Conservation (phyloP, 75 land plant genomes). For the Isoetes taiwanensis region DNA sequence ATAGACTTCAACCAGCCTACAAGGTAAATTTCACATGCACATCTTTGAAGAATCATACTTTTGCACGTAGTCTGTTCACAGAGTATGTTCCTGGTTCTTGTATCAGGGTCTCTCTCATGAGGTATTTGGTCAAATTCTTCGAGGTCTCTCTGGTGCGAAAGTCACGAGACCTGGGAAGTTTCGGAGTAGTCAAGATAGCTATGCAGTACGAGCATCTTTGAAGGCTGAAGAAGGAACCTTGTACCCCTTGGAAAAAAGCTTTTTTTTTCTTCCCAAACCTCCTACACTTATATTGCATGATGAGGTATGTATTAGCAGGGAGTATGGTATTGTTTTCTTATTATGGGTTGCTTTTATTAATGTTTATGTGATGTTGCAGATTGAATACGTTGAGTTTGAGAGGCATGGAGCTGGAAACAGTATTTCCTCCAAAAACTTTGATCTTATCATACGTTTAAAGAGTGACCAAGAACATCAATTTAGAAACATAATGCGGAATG, state of each 20-base stretch:
- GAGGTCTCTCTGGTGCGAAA: constrained; percentile 73
- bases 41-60: not conserved
- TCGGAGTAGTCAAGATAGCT: constrained; percentile 80
- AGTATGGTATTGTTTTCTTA: not conserved
- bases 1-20: not conserved
- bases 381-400: constrained; percentile 87
- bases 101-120: constrained; percentile 66
- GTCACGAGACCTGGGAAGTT: constrained; percentile 77
- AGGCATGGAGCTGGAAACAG: constrained; percentile 77
- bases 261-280: constrained; percentile 84
- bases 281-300: constrained; percentile 88
- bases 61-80: not conserved
- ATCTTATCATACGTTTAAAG: constrained; percentile 55
- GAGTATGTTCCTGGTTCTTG: not conserved
- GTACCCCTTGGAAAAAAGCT: constrained; percentile 83
- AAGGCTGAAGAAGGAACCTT: constrained; percentile 89
- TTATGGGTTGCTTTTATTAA: not conserved
- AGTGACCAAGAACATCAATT: constrained; percentile 85
- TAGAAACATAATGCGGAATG: constrained; percentile 76
- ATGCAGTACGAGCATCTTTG: constrained; percentile 81
- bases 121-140: constrained; percentile 50
- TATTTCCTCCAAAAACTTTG: constrained; percentile 72
- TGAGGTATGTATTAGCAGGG: constrained; percentile 31
- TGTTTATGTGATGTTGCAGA: constrained; percentile 21
- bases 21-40: not conserved